phyloP scores from a whole-genome alignment of 352 stramenopile species.

The Globisporangium alternatum region DNA sequence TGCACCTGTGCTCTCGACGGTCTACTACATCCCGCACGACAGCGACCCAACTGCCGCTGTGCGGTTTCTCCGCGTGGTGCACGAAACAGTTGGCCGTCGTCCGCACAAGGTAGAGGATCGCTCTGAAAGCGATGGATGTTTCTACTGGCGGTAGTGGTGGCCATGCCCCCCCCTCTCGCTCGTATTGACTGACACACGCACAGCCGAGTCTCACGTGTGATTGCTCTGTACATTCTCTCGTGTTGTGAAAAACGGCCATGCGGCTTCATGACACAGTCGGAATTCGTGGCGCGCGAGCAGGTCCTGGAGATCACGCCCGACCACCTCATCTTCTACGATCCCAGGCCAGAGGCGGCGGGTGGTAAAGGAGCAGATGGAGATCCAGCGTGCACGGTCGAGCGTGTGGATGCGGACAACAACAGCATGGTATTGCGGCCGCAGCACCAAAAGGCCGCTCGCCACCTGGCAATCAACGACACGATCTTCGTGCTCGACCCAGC shows the following conservation, averaged over 20 bases:
- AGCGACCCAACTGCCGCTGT: conserved; percentile 12
- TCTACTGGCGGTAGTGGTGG: neutral
- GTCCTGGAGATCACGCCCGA: conserved; percentile 43
- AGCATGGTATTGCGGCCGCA: conserved; percentile 17
- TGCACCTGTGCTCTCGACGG: conserved; percentile 34
- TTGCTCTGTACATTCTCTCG: neutral
- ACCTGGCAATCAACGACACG: conserved; percentile 43
- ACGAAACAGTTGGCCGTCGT: conserved; percentile 20
- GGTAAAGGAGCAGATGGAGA: neutral
- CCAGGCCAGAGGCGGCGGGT: neutral
- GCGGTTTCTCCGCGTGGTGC: conserved; percentile 32
- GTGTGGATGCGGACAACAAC: neutral
- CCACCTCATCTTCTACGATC: conserved; percentile 44
- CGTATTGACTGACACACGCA: neutral
- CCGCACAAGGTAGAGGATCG: neutral
- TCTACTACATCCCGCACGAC: conserved; percentile 73
- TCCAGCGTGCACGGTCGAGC: neutral
- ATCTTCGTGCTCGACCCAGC: conserved; percentile 30
- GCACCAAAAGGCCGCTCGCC: conserved; percentile 43
- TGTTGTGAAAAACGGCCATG: neutral
- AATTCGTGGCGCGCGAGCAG: conserved; percentile 2
- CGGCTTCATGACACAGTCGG: neutral
- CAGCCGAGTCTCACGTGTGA: conserved; percentile 5
- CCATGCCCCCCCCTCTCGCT: too few species aligned
- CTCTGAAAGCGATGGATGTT: neutral